phyloP scores from a whole-genome alignment of 306 rosid species.

The Alnus glutinosa region DNA sequence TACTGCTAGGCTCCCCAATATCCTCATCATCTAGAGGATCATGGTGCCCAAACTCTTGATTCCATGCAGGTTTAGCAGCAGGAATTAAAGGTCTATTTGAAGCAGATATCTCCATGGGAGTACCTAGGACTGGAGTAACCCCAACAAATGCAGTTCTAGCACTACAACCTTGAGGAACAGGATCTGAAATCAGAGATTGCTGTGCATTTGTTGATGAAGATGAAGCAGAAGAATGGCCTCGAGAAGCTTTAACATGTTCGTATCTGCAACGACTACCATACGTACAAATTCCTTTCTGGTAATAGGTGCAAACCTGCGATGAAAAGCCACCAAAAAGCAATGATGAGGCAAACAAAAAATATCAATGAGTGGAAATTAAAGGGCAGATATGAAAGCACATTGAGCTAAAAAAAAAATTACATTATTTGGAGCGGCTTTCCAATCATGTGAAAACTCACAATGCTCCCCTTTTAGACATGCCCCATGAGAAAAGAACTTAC shows the following conservation, averaged over 20 bases:
- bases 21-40: constrained; percentile 42
- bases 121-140: constrained; percentile 33
- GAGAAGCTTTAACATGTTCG: constrained; percentile 81
- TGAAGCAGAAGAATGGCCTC: constrained; percentile 43
- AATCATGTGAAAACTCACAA: constrained; percentile 94
- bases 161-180: constrained; percentile 37
- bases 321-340: constrained; percentile 22
- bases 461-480: constrained; percentile 97
- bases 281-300: constrained; percentile 86
- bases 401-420: constrained; percentile 44
- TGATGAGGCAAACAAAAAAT: constrained; percentile 14
- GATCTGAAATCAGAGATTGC: constrained; percentile 41
- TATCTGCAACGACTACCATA: constrained; percentile 98
- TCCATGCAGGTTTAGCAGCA: constrained; percentile 55
- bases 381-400: constrained; percentile 14
- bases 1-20: constrained; percentile 42
- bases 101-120: constrained; percentile 45
- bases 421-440: constrained; percentile 85
- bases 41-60: constrained; percentile 37
- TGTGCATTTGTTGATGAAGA: constrained; percentile 57
- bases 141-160: constrained; percentile 36
- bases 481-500: constrained; percentile 96
- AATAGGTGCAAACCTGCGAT: constrained; percentile 80
- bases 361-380: constrained; percentile 9
- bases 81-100: constrained; percentile 43